phyloP scores from a whole-genome alignment of 768 basidiomycete species.

The Tulasnella calospora region DNA sequence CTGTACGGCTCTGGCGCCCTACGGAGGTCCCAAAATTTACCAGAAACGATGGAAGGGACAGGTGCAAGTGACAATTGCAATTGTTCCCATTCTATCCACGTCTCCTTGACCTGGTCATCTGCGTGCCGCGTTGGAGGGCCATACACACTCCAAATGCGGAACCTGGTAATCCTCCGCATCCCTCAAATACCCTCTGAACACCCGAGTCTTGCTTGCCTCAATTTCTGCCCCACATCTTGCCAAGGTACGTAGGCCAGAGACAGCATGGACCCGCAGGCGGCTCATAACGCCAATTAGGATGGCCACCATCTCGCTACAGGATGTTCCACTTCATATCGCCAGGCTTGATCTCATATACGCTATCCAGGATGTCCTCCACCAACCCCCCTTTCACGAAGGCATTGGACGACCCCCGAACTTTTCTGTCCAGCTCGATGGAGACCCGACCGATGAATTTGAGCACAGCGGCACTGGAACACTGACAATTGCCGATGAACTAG shows the following conservation, averaged over 20 bases:
- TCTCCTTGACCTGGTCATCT: neutral
- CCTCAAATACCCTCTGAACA: neutral
- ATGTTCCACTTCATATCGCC: neutral
- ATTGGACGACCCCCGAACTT: neutral
- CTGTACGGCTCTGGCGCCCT: neutral
- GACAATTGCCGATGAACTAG: neutral
- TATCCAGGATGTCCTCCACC: slow-evolving; percentile 4
- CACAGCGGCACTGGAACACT: slow-evolving; percentile 16
- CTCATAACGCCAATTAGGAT: neutral
- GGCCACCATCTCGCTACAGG: neutral
- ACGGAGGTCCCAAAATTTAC: neutral
- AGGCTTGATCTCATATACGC: neutral
- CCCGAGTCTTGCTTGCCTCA: neutral
- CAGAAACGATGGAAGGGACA: neutral
- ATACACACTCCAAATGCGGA: too few species aligned
- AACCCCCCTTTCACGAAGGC: neutral
- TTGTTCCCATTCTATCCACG: neutral
- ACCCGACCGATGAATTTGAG: neutral
- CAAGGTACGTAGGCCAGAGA: neutral
- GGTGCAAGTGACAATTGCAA: neutral
- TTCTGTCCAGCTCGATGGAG: neutral
- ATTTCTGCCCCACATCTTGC: neutral
- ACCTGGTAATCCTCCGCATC: too few species aligned
- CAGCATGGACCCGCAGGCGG: neutral
- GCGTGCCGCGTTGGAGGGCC: too few species aligned